Evolutionary conservation across 306 rosid genomes (phyloP).

Genomic region (Arachis stenosperma): DNA sequence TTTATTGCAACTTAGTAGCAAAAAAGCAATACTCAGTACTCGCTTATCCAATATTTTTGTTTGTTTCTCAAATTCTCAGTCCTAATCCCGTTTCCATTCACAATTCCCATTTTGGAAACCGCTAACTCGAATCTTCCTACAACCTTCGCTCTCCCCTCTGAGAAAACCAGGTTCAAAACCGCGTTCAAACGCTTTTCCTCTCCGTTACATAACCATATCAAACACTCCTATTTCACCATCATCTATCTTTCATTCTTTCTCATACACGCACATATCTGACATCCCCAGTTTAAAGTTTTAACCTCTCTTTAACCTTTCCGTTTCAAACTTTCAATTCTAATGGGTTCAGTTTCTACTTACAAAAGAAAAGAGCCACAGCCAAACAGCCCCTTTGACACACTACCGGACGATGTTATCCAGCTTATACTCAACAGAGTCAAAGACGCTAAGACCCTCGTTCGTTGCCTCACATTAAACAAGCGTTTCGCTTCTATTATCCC

Average conservation of each 20-base stretch:
- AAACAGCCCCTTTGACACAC: constrained; percentile 28
- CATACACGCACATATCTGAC: neutral
- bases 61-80: neutral
- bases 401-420: constrained; percentile 44
- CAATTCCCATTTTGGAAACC: neutral
- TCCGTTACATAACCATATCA: too few species aligned
- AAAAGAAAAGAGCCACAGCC: neutral
- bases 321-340: neutral
- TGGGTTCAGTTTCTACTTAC: neutral
- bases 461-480: constrained; percentile 46
- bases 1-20: neutral
- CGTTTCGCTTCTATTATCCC: constrained; percentile 45
- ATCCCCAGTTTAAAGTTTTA: neutral
- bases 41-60: neutral
- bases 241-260: neutral
- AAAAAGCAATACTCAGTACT: too few species aligned
- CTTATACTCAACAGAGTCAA: constrained; percentile 42
- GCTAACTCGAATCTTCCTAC: neutral
- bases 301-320: neutral
- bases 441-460: constrained; percentile 45
- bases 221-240: neutral
- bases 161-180: neutral
- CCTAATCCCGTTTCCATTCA: neutral
- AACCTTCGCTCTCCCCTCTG: neutral
- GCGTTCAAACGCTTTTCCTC: neutral